Evolutionary conservation across 202 grass and related monocot genomes (phyloP).

Genomic region (Hordeum pubiflorum): DNA sequence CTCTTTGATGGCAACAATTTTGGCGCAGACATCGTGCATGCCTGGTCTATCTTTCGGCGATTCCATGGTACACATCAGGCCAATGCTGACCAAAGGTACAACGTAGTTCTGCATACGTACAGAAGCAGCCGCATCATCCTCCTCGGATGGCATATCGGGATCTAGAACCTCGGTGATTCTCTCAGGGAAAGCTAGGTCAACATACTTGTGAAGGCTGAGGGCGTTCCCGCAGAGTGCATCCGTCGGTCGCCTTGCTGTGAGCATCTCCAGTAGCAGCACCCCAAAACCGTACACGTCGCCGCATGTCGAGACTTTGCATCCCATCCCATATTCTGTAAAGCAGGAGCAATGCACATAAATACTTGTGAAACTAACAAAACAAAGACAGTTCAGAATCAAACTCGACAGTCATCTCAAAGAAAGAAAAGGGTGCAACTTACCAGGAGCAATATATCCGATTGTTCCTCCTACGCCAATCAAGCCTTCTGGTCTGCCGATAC

Average conservation of each 20-base stretch:
- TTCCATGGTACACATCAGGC: constrained; percentile 33
- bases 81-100: constrained; percentile 22
- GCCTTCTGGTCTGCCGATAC: background rate
- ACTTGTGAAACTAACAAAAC: background rate
- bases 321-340: constrained; percentile 41
- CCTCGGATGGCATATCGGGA: constrained; percentile 13
- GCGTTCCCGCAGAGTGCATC: background rate
- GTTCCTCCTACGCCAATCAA: constrained; percentile 21
- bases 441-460: constrained; percentile 36
- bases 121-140: background rate
- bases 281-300: constrained; percentile 44
- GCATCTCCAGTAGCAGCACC: constrained; percentile 47
- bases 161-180: constrained; percentile 32
- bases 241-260: constrained; percentile 28
- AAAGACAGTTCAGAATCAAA: background rate
- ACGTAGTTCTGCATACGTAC: background rate
- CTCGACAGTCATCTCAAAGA: background rate
- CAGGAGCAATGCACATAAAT: background rate
- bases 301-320: constrained; percentile 23
- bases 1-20: constrained; percentile 26
- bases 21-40: constrained; percentile 11
- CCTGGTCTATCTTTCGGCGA: constrained; percentile 31
- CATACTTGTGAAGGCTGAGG: constrained; percentile 31
- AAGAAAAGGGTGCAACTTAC: background rate
- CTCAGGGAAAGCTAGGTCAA: background rate